Evolutionary conservation across 805 yeast genomes (phyloP).

Genomic region (Hanseniaspora meyeri): DNA sequence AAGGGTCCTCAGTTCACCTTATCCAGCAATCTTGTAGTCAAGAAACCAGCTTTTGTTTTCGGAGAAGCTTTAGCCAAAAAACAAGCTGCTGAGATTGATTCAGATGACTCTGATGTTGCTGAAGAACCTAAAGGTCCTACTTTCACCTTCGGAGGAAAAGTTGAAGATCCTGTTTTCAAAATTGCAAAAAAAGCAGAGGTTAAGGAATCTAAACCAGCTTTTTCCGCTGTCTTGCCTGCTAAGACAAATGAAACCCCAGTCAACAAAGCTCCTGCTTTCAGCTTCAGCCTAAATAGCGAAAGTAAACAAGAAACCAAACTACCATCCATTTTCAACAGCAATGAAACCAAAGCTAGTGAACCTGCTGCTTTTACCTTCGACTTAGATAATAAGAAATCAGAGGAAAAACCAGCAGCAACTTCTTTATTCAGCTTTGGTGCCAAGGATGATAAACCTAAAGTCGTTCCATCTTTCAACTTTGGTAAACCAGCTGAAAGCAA

Average conservation of each 20-base stretch:
- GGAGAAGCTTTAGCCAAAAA: constrained; percentile 21
- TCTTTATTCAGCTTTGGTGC: neutral
- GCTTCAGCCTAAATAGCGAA: neutral
- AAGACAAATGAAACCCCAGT: constrained; percentile 7
- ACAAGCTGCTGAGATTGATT: constrained; percentile 20
- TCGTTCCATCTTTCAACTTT: constrained; percentile 23
- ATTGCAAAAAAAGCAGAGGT: constrained; percentile 16
- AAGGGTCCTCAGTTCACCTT: constrained; percentile 61
- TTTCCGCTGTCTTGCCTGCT: constrained; percentile 21
- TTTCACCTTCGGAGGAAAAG: constrained; percentile 29
- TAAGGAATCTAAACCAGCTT: neutral
- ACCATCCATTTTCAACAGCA: constrained; percentile 7
- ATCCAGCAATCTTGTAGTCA: constrained; percentile 36
- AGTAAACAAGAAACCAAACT: constrained; percentile 17
- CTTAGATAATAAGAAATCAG: neutral
- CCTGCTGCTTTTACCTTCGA: constrained; percentile 4
- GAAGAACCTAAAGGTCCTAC: constrained; percentile 31
- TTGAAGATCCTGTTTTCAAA: constrained; percentile 29
- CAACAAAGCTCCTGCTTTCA: neutral
- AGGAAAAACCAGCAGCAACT: constrained; percentile 3
- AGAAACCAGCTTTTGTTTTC: constrained; percentile 41
- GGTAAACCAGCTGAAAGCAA: constrained; percentile 13
- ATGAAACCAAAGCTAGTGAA: neutral
- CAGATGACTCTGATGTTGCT: constrained; percentile 25
- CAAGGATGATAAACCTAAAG: constrained; percentile 12